Base-by-base conservation (phyloP, 805 yeast species). In the Hanseniaspora hatyaiensis region DNA sequence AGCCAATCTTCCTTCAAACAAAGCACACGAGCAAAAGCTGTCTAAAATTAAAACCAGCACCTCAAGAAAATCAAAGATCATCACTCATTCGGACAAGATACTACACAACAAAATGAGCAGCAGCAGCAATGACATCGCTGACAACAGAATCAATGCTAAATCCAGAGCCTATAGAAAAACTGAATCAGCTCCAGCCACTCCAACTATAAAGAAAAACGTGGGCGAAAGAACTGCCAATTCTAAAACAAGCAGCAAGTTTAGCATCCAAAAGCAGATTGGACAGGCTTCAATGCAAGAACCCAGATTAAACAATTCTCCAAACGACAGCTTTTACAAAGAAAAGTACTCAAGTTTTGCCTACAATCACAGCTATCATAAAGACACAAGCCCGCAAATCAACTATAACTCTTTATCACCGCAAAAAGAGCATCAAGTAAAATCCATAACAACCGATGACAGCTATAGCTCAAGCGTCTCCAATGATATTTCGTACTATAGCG, bases 1-100 rank as follows among this genome's bases (percentile, higher is more conserved):
- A 16, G 55, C 79, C 9, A 38, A 48, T 22, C 28, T 36, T 18
- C 45, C 45, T 41, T 73, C 71, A 55, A 62, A 67, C 40, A 62
- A 52, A 47, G 51, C 55, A 6, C 55, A 56, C 12, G 53, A 55
- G 20, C 39, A 47, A 24, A 29, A 33, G 4, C 2, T 16, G n/a
- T 31, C 34, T 8, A 43, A 28, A 18, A 6, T 29, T 2, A 43
- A 34, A 19, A 42, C 33, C 4, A 8, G 28, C 12, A 19, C 33
- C 9, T 12, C 19, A n/a, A 31, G 16, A 20, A 23, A 9, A 24
- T 6, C 18, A n/a, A 36, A 33, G 9, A 24, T 23, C 12, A 23
- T 16, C 19, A 32, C 31, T 32, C 18, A 24, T 6, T 8, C 26
- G 11, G 40, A 43, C 1, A 34, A 9, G 32, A 13, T 15, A 4